Conservation (phyloP, 2,329 filamentous ascomycete genomes). For the Cladorrhinum sp. region DNA sequence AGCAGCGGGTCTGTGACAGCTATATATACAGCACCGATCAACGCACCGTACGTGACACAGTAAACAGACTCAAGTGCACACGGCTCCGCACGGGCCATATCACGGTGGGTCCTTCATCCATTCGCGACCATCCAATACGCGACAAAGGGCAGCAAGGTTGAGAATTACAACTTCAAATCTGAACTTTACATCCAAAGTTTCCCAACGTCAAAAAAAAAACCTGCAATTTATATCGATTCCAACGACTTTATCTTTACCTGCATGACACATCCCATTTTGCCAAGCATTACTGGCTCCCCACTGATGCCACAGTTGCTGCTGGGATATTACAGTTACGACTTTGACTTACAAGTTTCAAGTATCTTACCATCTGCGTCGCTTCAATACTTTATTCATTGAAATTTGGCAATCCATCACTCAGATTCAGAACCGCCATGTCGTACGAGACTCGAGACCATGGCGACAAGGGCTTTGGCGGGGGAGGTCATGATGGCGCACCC, state of each 20-base stretch:
- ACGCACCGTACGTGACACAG: not conserved
- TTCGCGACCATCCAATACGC: not conserved
- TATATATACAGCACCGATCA: no score
- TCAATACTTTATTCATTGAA: not conserved
- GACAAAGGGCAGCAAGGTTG: not conserved
- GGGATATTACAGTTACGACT: not conserved
- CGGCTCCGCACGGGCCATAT: not conserved
- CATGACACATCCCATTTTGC: not conserved
- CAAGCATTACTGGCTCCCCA: no score
- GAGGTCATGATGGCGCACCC: constrained; percentile 23
- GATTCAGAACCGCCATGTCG: constrained; percentile 18
- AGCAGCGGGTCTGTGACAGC: not conserved
- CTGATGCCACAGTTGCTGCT: no score
- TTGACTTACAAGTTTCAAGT: not conserved
- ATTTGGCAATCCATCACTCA: not conserved
- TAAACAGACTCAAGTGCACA: not conserved
- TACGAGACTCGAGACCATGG: constrained; percentile 23
- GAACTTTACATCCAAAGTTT: not conserved
- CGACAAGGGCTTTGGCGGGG: constrained; percentile 20
- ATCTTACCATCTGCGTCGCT: not conserved
- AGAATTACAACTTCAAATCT: not conserved
- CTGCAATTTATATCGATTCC: not conserved
- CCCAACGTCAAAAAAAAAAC: not conserved
- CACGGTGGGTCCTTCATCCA: not conserved
- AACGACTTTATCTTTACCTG: not conserved